Conservation (phyloP, 768 basidiomycete species). For the Trametes meyenii region DNA sequence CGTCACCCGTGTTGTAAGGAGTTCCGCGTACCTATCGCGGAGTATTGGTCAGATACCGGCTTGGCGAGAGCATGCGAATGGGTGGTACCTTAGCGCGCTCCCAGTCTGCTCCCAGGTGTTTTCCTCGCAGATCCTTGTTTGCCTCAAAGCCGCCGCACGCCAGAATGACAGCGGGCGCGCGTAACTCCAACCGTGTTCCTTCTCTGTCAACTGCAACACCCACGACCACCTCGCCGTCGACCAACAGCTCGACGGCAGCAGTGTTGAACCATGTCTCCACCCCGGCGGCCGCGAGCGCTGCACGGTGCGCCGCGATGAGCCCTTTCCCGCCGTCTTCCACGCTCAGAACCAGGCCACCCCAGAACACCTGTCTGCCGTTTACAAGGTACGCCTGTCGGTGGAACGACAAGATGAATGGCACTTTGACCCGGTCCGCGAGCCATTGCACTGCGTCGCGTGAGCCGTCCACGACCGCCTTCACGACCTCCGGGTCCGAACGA, state of each 20-base stretch:
- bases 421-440: slow-evolving; percentile 51
- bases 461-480: slow-evolving; percentile 52
- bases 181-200: slow-evolving; percentile 42
- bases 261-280: slow-evolving; percentile 62
- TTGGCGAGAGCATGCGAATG: slow-evolving; percentile 8
- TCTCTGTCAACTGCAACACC: slow-evolving; percentile 50
- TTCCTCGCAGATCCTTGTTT: slow-evolving; percentile 49
- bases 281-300: slow-evolving; percentile 50
- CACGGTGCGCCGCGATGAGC: slow-evolving; percentile 57
- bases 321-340: slow-evolving; percentile 72
- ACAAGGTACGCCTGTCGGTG: slow-evolving; percentile 71
- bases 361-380: slow-evolving; percentile 63
- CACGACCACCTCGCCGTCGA: slow-evolving; percentile 42
- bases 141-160: slow-evolving; percentile 73
- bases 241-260: slow-evolving; percentile 44
- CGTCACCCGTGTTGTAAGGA: slow-evolving; percentile 72
- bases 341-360: slow-evolving; percentile 68
- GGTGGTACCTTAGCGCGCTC: slow-evolving; percentile 50
- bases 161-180: slow-evolving; percentile 52
- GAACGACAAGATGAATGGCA: slow-evolving; percentile 62
- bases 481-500: slow-evolving; percentile 51
- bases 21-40: slow-evolving; percentile 62
- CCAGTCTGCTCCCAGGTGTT: slow-evolving; percentile 64
- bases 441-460: slow-evolving; percentile 61
- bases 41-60: not conserved